Percentiles rank a stretch among this genome's conserved stretches.
Conservation (phyloP, 305 asterid species). For the Solanum chacoense region DNA sequence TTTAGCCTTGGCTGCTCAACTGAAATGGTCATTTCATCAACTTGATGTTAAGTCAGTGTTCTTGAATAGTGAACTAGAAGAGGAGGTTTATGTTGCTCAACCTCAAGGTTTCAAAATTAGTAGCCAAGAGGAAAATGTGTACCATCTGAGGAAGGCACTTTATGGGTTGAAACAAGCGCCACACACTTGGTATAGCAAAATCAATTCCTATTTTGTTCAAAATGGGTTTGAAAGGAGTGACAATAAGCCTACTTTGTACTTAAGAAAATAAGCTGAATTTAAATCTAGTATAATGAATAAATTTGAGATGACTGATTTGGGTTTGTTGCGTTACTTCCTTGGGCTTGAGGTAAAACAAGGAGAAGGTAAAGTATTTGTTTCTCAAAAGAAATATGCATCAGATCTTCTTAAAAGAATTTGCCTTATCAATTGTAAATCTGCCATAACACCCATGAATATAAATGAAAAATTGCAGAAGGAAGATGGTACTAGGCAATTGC, state of each 20-base stretch:
- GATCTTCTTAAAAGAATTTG: background rate
- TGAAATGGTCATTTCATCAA: background rate
- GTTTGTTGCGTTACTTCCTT: background rate
- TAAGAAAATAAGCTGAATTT: background rate
- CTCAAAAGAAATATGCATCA: background rate
- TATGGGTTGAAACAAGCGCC: background rate
- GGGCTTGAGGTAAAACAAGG: background rate
- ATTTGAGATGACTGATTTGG: background rate
- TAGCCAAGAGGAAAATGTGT: background rate
- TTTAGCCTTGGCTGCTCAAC: background rate
- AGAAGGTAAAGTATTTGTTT: background rate
- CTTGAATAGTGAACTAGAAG: background rate
- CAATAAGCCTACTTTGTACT: background rate
- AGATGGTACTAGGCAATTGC: background rate
- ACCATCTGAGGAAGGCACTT: background rate
- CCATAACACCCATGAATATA: background rate
- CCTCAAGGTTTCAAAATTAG: background rate
- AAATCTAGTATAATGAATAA: background rate
- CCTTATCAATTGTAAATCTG: background rate
- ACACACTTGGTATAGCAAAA: background rate
- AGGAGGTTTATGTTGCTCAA: background rate
- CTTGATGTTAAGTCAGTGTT: background rate
- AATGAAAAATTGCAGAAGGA: background rate
- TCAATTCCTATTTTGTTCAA: background rate
- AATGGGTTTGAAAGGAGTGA: background rate